These are phyloP conservation scores for Kingdonia uniflora DNA, from an alignment of 164 flowering plant genomes.

Conservation along the genomic window DNA sequence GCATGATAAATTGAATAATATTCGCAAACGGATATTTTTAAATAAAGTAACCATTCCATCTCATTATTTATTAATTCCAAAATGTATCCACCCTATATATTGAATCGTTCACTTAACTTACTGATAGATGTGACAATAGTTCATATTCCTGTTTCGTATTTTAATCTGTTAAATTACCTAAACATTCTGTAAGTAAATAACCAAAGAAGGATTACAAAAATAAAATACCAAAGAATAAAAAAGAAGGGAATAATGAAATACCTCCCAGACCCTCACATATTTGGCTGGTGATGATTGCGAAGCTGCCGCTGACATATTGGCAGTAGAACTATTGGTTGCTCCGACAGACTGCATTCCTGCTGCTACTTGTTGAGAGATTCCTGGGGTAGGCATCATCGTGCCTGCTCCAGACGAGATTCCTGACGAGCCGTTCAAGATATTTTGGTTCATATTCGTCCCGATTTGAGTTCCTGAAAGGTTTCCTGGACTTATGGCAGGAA, in stretches of 20 bases:
- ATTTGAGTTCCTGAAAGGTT: constrained; percentile 56
- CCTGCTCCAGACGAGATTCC: constrained; percentile 50
- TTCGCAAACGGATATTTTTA: too few relatives aligned
- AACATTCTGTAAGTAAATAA: too few relatives aligned
- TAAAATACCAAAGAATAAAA: neutral
- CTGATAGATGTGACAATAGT: too few relatives aligned
- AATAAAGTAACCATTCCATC: too few relatives aligned
- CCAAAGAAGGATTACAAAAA: too few relatives aligned
- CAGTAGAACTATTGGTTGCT: neutral
- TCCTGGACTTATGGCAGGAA: constrained; percentile 54
- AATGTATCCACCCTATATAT: too few relatives aligned
- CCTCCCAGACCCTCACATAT: constrained; percentile 97
- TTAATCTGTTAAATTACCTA: too few relatives aligned
- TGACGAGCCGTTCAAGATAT: constrained; percentile 46
- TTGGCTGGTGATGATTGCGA: constrained; percentile 60
- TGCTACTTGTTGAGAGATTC: constrained; percentile 62
- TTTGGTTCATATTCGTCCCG: constrained; percentile 69
- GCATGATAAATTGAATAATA: too few relatives aligned
- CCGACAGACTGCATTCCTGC: constrained; percentile 21
- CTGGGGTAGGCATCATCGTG: constrained; percentile 87
- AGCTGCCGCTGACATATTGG: constrained; percentile 21
- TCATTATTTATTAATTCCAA: too few relatives aligned
- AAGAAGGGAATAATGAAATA: constrained; percentile 12
- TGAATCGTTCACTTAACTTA: too few relatives aligned
- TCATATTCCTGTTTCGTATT: too few relatives aligned